phyloP scores from a whole-genome alignment of 345 rosid species.

The Bruguiera gymnorhiza region DNA sequence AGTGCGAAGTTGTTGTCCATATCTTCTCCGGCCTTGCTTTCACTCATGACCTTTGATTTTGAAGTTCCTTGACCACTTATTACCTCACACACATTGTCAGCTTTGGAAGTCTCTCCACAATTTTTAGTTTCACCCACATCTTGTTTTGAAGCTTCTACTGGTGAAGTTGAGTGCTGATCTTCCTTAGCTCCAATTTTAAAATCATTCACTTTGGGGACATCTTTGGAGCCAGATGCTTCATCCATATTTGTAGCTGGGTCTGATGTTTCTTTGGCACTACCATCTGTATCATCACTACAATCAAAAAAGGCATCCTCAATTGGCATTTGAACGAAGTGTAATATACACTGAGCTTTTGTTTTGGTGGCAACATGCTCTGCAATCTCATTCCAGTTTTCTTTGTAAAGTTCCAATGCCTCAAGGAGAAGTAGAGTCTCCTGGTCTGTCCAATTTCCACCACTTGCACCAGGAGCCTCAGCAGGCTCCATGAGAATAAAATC shows the following conservation, averaged over 20 bases:
- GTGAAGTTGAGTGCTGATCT: slow-evolving; percentile 43
- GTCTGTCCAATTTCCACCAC: slow-evolving; percentile 97
- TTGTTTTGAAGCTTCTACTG: slow-evolving; percentile 48
- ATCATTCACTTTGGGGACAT: slow-evolving; percentile 51
- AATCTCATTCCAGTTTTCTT: slow-evolving; percentile 95
- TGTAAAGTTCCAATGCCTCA: slow-evolving; percentile 90
- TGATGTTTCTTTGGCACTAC: slow-evolving; percentile 44
- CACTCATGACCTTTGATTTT: slow-evolving; percentile 35
- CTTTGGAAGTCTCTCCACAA: slow-evolving; percentile 36
- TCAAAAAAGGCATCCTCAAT: slow-evolving; percentile 81
- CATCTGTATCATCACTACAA: slow-evolving; percentile 39
- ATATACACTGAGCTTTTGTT: slow-evolving; percentile 91
- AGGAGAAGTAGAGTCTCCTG: slow-evolving; percentile 98
- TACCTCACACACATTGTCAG: slow-evolving; percentile 38
- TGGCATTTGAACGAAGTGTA: slow-evolving; percentile 97
- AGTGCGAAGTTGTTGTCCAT: slow-evolving; percentile 54
- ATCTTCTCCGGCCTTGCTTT: slow-evolving; percentile 37
- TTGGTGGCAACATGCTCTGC: slow-evolving; percentile 99
- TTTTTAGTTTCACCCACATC: slow-evolving; percentile 41
- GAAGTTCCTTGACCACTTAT: slow-evolving; percentile 30
- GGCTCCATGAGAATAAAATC: slow-evolving; percentile 98
- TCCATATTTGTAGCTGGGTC: slow-evolving; percentile 35
- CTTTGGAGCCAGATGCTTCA: slow-evolving; percentile 40
- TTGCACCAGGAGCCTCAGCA: slow-evolving; percentile 74
- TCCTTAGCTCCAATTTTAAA: slow-evolving; percentile 42